Base-by-base conservation (phyloP, 768 basidiomycete genomes). In the Nevesoporus exiguus region DNA sequence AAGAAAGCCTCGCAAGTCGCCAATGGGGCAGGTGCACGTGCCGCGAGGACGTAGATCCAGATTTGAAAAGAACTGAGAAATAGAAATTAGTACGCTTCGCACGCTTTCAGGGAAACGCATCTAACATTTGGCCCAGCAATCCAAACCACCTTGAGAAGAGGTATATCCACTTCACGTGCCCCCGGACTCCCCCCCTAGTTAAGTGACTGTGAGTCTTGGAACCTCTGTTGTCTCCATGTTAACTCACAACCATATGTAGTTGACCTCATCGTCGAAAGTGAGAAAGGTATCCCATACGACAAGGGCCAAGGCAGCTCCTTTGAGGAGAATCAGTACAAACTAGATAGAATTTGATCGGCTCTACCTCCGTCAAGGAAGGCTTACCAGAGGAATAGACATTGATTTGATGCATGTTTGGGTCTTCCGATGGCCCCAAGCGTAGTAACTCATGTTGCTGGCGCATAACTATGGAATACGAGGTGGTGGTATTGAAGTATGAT, bases 101-200 rank as follows among this genome's bases (percentile, higher is more conserved):
- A 39, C 42, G 22, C 31, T 13, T 43, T 46, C 36, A 6, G 34
- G n/a, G 37, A 10, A 9, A 31, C 6, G 31, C 8, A 7, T 7
- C 44, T 1, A 14, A 65, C 64, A 64, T 46, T 50, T 56, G 56
- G 13, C 55, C 56, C 50, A 51, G 3, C 30, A 65, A 17, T 49
- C 64, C 64, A 41, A 64, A 64, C 64, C 64, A 66, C 52, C 36
- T 65, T 1, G 65, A 25, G 17, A 65, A 56, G 24, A 65, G 47
- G 46, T 56, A 65, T 51, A 65, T 57, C 48, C 58, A 54, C 36
- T 66, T 65, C 27, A 66, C 44, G 11, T 56, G 22, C 14, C 25
- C 9, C 19, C 56, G 21, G 22, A 29, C 15, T 19, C 24, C 3
- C 29, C 36, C 36, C 15, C 25, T 50, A n/a, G 30, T 34, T 37